Evolutionary conservation across 192 early-diverging fungal species (phyloP), one percentile per base, ranked within the genome.

Genomic region (Diversispora epigaea): DNA sequence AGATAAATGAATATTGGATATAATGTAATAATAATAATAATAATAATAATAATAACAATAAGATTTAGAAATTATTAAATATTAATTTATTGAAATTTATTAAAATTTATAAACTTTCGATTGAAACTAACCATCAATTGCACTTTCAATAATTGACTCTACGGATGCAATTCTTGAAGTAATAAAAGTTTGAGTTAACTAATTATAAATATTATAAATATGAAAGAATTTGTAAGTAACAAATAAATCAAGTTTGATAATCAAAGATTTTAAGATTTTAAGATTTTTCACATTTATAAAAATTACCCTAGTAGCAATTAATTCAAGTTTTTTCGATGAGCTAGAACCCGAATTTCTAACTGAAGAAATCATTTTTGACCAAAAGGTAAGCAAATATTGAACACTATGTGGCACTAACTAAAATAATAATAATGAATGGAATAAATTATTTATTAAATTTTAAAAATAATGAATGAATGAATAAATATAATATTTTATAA

Each of bases 301-400:
- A 71, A 56, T 75, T 84, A 89, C 84, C 15, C 85, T 77, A 17
- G 84, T 76, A 50, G 86, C 75, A 54, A 85, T 85, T 41, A 77
- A 73, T 49, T 89, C 82, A 15, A 90, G 64, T 62, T 87, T 78
- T 41, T 85, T 70, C 11, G 79, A 77, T 12, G 85, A 80, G 44
- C 80, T 77, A 1, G 43, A n/a, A 64, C 78, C 46, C 55, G 83
- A 83, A 69, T 81, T 84, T n/a, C 85, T 80, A 46, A 80, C 78
- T 9, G 84, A 86, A 14, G 84, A 82, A 17, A 87, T 82, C 64
- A 95, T 91, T 79, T 93, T 94, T 25, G 91, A 89, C 95, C 95
- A 96, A 77, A 96, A 96, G 10, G 86, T 88, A 71, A 95, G 80
- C 44, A 95, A 75, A 69, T 94, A 93, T 44, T 84, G 81, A 0